Base-by-base conservation (phyloP, 2,329 filamentous ascomycete species). In the Penicillium hesseltinei region DNA sequence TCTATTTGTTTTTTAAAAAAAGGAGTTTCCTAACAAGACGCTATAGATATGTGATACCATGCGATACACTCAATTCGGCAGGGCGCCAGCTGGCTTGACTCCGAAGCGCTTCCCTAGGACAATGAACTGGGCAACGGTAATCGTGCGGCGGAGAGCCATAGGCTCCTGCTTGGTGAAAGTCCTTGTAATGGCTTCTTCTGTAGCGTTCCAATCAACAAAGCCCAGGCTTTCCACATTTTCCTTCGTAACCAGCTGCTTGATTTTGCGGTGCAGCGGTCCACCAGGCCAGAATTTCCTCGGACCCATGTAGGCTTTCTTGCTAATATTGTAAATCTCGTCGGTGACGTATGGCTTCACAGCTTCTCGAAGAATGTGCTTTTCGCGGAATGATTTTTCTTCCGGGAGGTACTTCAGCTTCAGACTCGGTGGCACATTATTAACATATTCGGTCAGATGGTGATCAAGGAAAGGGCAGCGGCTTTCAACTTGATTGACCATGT, bases 341-440 rank as follows among this genome's bases (percentile, higher is more conserved):
- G 81, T 81, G 55, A 84, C 75, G 61, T 78, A 84, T 3, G 81
- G 80, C 56, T 74, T 75, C 21, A 71, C 73, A 0, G 81, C 81
- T 62, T 84, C 78, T 3, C 79, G 76, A 1, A 84, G 73, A 29
- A 83, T 77, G 73, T 78, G 81, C 59, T 84, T 82, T 67, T 83
- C 80, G 1, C 65, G 66, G 40, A 80, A 71, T 1, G 61, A 58
- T 11, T 64, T 61, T 15, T 45, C 43, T 45, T 31, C 17, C 17
- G 15, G 13, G n/a, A 15, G 13, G 27, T 45, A 45, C 43, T 45
- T 45, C 8, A 31, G 6, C 53, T 74, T 74, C 44, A 73, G 49
- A 38, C 65, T 70, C 0, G 71, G 71, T 9, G 71, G 71, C 0
- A 73, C 54, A 9, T 39, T 39, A 45, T 70, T 69, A 9, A 63